Base-by-base conservation (phyloP, 768 basidiomycete genomes). In the Pholiota conissans region DNA sequence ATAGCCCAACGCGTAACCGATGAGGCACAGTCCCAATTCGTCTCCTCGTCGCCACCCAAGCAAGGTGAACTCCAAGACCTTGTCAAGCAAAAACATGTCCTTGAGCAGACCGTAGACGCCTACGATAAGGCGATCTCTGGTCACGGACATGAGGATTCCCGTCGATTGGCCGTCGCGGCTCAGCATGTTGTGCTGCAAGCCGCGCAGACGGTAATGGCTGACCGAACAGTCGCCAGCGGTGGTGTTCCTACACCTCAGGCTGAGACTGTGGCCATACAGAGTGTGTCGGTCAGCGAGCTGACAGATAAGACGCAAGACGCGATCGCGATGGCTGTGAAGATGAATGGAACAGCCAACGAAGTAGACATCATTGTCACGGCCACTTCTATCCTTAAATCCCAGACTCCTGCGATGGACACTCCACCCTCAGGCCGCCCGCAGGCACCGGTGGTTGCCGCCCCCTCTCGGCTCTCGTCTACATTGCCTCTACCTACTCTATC, bases 171-270 rank as follows among this genome's bases (percentile, higher is more conserved):
- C 5, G 85, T 84, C 11, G 91, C 90, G 3, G 91, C 90, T 16
- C 89, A 90, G 64, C 85, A 90, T 58, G 87, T 93, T 55, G 91
- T 93, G 46, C 78, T 91, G 30, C 85, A 90, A 65, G 91, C 91
- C 26, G 91, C 91, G 24, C 86, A 91, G 66, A 82, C 87, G 14
- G 79, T 80, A 5, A 75, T 81, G 32, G 80, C 80, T 30, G 78
- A 81, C 66, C 77, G 77, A 49, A 73, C 79, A 47, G 72, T 73
- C 56, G 74, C 74, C 35, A 71, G 67, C 58, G 74, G 76, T 49
- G 73, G 72, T 14, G 63, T 75, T 18, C 74, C 74, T 11, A 63
- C 71, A 14, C 71, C 71, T 50, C 77, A 72, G 45, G 69, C 73
- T 22, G 75, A 77, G 63, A 70, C 71, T 10, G 71, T 75, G 16